Conservation (phyloP, 805 yeast species). For the Tetrapisispora namnaoensis region DNA sequence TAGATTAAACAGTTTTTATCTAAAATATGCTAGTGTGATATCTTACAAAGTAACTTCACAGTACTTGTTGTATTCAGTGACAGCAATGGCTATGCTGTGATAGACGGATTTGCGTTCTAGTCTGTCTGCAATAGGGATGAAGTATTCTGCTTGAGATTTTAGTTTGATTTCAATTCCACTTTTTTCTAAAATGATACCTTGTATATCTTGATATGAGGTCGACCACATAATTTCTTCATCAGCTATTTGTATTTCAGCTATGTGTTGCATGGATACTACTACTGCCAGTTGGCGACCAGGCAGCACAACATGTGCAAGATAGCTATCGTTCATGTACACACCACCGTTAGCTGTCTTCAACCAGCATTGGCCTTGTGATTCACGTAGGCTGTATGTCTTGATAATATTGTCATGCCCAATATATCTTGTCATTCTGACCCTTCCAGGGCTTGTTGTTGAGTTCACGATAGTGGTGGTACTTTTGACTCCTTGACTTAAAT, state of each 20-base stretch:
- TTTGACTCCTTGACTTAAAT: conserved; percentile 86
- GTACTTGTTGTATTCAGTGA: conserved; percentile 62
- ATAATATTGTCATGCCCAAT: conserved; percentile 58
- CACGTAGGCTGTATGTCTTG: conserved; percentile 67
- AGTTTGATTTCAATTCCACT: conserved; percentile 68
- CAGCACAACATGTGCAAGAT: conserved; percentile 75
- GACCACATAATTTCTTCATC: conserved; percentile 61
- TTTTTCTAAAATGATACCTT: conserved; percentile 62
- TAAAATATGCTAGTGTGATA: no score
- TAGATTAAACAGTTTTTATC: no score
- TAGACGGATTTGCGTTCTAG: conserved; percentile 57
- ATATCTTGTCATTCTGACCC: conserved; percentile 74
- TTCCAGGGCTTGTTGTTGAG: conserved; percentile 53
- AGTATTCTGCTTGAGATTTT: conserved; percentile 52
- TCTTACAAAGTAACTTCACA: conserved; percentile 44
- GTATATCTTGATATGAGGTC: conserved; percentile 52
- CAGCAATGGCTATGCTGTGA: conserved; percentile 69
- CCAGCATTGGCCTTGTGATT: conserved; percentile 93
- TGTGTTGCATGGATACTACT: conserved; percentile 61
- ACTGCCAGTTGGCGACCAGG: conserved; percentile 75
- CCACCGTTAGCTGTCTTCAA: conserved; percentile 80
- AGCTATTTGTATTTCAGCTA: conserved; percentile 57
- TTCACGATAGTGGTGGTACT: conserved; percentile 89
- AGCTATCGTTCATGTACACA: conserved; percentile 54
- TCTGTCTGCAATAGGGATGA: conserved; percentile 70